Conservation (phyloP, 305 asterid genomes). For the Rubia tinctorum region DNA sequence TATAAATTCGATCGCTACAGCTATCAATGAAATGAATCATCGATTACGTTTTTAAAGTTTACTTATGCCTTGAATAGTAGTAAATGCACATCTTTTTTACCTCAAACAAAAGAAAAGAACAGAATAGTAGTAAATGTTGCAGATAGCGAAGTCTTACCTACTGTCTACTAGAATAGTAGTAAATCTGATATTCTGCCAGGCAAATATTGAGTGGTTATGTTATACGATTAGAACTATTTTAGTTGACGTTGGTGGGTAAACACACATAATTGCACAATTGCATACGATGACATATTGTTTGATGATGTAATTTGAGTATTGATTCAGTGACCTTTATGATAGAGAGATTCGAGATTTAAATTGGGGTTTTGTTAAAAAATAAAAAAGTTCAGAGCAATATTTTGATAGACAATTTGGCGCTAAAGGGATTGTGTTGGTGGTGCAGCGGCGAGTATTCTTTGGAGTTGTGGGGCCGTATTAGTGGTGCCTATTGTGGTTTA, state of each 20-base stretch:
- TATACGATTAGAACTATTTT: background rate
- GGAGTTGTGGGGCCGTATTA: too few relatives aligned
- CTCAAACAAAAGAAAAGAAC: too few relatives aligned
- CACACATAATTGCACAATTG: background rate
- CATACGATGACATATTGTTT: background rate
- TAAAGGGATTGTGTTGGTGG: too few relatives aligned
- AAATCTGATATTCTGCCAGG: background rate
- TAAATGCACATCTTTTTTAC: too few relatives aligned
- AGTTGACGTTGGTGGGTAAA: background rate
- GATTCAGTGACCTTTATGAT: too few relatives aligned
- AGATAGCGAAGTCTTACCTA: background rate
- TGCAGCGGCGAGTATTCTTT: too few relatives aligned
- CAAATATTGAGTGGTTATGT: background rate
- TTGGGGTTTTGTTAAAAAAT: too few relatives aligned
- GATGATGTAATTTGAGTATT: background rate
- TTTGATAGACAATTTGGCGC: too few relatives aligned
- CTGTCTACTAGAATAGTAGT: background rate
- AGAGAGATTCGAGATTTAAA: too few relatives aligned
- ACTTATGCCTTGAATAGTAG: background rate
- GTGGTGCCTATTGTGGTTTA: too few relatives aligned
- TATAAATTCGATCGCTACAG: background rate
- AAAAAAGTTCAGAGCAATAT: too few relatives aligned
- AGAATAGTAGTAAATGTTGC: background rate
- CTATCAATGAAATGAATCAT: background rate
- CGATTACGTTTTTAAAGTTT: background rate